Evolutionary conservation across 148 eudicot species (phyloP), one percentile per base, ranked within the genome.

Genomic region (Rhododendron molle): DNA sequence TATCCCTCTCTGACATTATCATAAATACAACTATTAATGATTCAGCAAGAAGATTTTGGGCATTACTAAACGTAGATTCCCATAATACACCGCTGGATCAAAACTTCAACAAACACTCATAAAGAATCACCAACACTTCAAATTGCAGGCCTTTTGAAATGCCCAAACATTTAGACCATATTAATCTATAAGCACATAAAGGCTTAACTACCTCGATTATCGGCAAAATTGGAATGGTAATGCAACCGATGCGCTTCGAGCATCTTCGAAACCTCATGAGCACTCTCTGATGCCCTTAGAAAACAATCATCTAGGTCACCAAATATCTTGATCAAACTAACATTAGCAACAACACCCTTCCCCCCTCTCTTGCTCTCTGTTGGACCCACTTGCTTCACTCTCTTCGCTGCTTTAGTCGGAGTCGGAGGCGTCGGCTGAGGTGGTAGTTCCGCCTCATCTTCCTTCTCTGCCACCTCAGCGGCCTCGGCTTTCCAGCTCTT

Each of bases 171-270:
- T 16, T n/a, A 58, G 43, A 47, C 49, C 58, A 80, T 77, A 82
- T 8, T 80, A 81, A 14, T 60, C 6, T 26, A 81, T 5, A 21
- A 87, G 62, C 52, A 80, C 58, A 32, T 81, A 38, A 78, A 23
- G 49, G 67, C 56, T 20, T 67, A 28, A 34, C 32, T 88, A 92
- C 92, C 95, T 86, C 93, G 86, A 56, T 93, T 91, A 87, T 97
- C 95, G 32, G 99, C 99, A 88, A 93, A 94, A 90, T 94, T 97
- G 32, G 99, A 95, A 87, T 97, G 99, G 83, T 95, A 97, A 87
- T 97, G 99, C 95, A 97, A 91, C 80, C 95, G 88, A 81, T 94
- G 90, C 2, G 98, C 99, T 93, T 97, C 98, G 49, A 97, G 96
- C 96, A 97, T 90, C 90, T 94, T 93, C 0, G 95, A 92, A 81